Evolutionary conservation across 257 asterid species (phyloP).

Genomic region (Echites panduratus): DNA sequence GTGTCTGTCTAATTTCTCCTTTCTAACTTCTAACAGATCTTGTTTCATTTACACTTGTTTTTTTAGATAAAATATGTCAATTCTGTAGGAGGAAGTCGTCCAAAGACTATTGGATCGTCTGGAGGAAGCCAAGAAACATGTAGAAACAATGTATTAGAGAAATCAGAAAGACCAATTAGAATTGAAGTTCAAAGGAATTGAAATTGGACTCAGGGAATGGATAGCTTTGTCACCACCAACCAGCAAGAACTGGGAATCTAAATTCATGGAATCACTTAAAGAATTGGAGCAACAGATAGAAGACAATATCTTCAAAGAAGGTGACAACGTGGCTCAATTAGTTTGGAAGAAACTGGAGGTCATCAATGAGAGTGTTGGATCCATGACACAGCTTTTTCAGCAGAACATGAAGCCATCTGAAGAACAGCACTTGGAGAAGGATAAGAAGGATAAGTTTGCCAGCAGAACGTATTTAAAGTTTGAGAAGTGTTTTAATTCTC

Average conservation of each 20-base stretch:
- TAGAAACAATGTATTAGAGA: not conserved
- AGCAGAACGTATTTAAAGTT: not conserved
- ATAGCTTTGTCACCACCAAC: not conserved
- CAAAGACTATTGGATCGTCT: not conserved
- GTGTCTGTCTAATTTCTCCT: not conserved
- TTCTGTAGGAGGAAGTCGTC: not conserved
- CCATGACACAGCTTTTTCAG: not conserved
- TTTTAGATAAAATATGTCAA: not conserved
- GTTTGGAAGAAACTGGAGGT: not conserved
- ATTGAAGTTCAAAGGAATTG: not conserved
- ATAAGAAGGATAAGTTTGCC: not conserved
- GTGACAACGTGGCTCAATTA: not conserved
- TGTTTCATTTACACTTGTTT: not conserved
- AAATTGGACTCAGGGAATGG: not conserved
- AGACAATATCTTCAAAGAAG: not conserved
- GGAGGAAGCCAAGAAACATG: not conserved
- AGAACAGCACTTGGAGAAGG: not conserved
- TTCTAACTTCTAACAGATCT: not conserved
- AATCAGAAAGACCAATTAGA: not conserved
- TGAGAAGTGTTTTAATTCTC: constrained; percentile 1
- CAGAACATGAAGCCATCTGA: not conserved
- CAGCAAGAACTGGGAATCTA: not conserved
- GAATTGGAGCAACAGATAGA: not conserved
- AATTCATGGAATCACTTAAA: not conserved
- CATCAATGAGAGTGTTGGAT: not conserved